Evolutionary conservation across 768 basidiomycete genomes (phyloP).

Genomic region (Symmetrospora coprosmae): DNA sequence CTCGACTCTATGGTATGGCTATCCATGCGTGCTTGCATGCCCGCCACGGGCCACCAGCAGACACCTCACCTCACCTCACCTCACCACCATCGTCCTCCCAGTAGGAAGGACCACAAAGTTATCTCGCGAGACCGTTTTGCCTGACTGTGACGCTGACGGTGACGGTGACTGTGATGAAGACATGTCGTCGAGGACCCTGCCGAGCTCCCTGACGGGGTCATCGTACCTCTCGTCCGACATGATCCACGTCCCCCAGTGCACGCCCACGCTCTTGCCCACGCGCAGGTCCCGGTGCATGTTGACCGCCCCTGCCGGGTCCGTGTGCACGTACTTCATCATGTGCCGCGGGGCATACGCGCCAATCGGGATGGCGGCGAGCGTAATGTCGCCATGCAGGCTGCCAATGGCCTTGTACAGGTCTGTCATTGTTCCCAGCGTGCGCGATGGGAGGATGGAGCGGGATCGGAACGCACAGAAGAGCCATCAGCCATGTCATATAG

Average conservation of each 20-base stretch:
- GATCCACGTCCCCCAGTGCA: slow-evolving; percentile 34
- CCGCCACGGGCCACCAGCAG: too few species aligned
- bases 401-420: slow-evolving; percentile 35
- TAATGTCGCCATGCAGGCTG: slow-evolving; percentile 32
- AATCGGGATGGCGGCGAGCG: slow-evolving; percentile 37
- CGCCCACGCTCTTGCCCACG: slow-evolving; percentile 33
- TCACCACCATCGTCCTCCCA: neutral
- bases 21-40: too few species aligned
- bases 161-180: too few species aligned
- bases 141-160: too few species aligned
- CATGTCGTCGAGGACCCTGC: slow-evolving; percentile 13
- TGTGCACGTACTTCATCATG: slow-evolving; percentile 5
- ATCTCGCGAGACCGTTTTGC: neutral
- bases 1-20: too few species aligned
- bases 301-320: slow-evolving; percentile 32
- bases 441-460: too few species aligned
- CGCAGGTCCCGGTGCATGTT: slow-evolving; percentile 33
- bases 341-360: slow-evolving; percentile 35
- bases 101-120: slow-evolving; percentile 5
- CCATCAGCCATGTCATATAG: too few species aligned
- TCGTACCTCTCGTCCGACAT: slow-evolving; percentile 28
- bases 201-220: slow-evolving; percentile 26
- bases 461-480: too few species aligned
- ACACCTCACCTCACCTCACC: too few species aligned
- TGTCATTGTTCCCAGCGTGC: too few species aligned